phyloP scores from a whole-genome alignment of 2,329 filamentous ascomycete species.

The Aureobasidium uvarum region DNA sequence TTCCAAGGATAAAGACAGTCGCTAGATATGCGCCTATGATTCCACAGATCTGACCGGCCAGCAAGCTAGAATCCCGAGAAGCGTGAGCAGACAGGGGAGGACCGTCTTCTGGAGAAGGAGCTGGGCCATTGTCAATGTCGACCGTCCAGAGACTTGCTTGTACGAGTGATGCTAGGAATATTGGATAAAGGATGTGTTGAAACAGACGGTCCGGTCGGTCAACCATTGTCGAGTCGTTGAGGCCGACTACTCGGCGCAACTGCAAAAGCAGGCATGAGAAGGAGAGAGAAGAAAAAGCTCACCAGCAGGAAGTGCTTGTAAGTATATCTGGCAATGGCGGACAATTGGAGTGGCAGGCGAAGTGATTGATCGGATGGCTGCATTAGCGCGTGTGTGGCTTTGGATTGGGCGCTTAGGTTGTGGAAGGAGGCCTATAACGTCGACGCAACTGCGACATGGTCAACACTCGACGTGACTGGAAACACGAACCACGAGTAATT shows the following conservation, averaged over 20 bases:
- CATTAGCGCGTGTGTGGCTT: slow-evolving; percentile 21
- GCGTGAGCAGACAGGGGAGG: slow-evolving; percentile 60
- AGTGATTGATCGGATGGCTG: slow-evolving; percentile 12
- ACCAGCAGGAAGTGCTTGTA: not conserved
- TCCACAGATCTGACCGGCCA: slow-evolving; percentile 79
- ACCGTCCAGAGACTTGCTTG: slow-evolving; percentile 40
- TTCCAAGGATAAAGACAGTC: slow-evolving; percentile 70
- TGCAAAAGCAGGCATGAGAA: not conserved
- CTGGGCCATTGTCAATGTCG: slow-evolving; percentile 55
- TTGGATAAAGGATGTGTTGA: not conserved
- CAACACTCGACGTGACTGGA: not conserved
- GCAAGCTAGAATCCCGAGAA: slow-evolving; percentile 60
- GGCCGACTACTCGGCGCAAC: not conserved
- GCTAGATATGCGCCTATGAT: slow-evolving; percentile 81
- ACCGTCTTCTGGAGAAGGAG: slow-evolving; percentile 60
- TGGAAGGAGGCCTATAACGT: not conserved
- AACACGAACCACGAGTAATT: not conserved
- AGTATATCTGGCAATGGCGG: not conserved
- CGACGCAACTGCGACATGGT: not conserved
- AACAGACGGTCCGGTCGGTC: not conserved
- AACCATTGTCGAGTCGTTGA: not conserved
- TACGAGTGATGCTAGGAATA: not conserved
- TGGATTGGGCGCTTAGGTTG: slow-evolving; percentile 13
- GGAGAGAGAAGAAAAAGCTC: not conserved
- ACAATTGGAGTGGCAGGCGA: not conserved